phyloP scores from a whole-genome alignment of 1,284 basidiomycete genomes.

The Meira miltonrushii region DNA sequence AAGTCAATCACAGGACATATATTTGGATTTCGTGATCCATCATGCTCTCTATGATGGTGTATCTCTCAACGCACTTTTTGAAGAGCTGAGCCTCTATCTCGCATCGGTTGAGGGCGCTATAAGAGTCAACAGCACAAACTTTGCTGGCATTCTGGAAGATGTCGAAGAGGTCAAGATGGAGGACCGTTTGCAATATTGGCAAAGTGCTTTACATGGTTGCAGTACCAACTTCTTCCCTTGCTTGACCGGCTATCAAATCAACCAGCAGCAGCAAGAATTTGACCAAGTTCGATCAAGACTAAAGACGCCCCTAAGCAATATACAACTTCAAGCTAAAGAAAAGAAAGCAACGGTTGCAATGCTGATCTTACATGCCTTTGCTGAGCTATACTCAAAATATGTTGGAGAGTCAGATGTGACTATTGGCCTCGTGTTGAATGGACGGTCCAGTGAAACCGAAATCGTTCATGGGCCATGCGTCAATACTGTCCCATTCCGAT shows the following conservation, averaged over 20 bases:
- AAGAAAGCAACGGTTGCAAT: slow-evolving; percentile 33
- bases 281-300: neutral
- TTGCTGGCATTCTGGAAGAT: slow-evolving; percentile 10
- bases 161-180: slow-evolving; percentile 20
- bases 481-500: slow-evolving; percentile 40
- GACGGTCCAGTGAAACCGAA: slow-evolving; percentile 28
- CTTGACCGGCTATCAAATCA: slow-evolving; percentile 27
- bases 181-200: slow-evolving; percentile 24
- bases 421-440: slow-evolving; percentile 42
- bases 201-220: slow-evolving; percentile 22
- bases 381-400: slow-evolving; percentile 28
- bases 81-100: slow-evolving; percentile 6
- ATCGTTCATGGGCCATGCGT: slow-evolving; percentile 43
- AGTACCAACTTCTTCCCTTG: slow-evolving; percentile 29
- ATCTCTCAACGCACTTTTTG: slow-evolving; percentile 28
- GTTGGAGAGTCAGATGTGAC: slow-evolving; percentile 33
- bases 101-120: slow-evolving; percentile 7
- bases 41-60: slow-evolving; percentile 48
- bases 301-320: neutral
- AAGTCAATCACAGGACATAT: neutral
- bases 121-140: neutral
- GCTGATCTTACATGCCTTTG: slow-evolving; percentile 27
- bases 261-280: neutral
- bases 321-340: slow-evolving; percentile 17
- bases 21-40: slow-evolving; percentile 13